These are phyloP conservation scores for Salvia splendens DNA, from an alignment of 257 asterid species.

Conservation along the genomic window DNA sequence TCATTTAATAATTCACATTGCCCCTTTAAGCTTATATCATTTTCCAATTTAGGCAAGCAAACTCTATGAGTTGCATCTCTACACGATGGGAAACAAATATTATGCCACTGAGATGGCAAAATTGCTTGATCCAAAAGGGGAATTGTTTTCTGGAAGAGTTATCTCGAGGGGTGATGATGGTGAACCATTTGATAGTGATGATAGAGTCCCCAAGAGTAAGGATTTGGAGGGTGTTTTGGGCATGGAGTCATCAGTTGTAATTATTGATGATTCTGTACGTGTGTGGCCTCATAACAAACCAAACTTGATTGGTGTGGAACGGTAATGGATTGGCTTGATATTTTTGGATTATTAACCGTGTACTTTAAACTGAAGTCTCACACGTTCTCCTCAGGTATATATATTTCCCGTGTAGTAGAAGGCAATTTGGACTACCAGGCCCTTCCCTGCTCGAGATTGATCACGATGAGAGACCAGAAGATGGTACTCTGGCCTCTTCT, in stretches of 20 bases:
- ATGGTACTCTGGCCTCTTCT: constrained; percentile 90
- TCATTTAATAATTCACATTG: constrained; percentile 6
- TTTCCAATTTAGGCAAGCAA: constrained; percentile 70
- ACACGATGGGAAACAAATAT: constrained; percentile 96
- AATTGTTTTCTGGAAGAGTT: constrained; percentile 91
- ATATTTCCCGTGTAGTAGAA: constrained; percentile 94
- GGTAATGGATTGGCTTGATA: constrained; percentile 46
- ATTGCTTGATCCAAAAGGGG: constrained; percentile 96
- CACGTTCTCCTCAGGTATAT: constrained; percentile 60
- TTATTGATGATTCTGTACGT: constrained; percentile 87
- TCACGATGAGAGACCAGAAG: constrained; percentile 98
- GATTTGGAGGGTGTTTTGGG: constrained; percentile 98
- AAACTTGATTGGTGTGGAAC: constrained; percentile 87
- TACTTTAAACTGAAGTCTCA: constrained; percentile 16
- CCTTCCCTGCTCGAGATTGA: constrained; percentile 97
- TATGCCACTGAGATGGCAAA: constrained; percentile 99
- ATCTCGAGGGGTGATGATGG: constrained; percentile 92
- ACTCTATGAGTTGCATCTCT: constrained; percentile 84
- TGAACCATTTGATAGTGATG: constrained; percentile 80
- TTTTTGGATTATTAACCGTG: neutral
- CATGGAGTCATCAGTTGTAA: constrained; percentile 88
- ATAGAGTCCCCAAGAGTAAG: constrained; percentile 81
- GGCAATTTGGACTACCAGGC: constrained; percentile 94
- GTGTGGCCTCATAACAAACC: constrained; percentile 95
- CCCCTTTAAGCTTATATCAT: constrained; percentile 16